phyloP scores from a whole-genome alignment of 495 filamentous ascomycete genomes.

The Darksidea phi region DNA sequence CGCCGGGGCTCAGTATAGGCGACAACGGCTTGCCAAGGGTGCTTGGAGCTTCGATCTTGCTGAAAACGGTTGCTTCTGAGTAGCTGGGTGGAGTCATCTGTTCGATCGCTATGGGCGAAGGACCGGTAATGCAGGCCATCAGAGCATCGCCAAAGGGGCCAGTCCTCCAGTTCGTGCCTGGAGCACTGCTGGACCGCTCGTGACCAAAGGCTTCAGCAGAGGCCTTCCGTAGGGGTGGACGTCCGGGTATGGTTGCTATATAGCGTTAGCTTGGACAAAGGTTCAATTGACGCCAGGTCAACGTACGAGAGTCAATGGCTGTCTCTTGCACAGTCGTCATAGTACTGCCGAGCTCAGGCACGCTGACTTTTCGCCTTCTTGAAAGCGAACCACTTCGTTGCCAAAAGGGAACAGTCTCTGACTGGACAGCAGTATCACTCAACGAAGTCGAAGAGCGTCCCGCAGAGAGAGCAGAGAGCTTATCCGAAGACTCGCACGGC shows the following conservation, averaged over 20 bases:
- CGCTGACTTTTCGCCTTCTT: conserved; percentile 60
- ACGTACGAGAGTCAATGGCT: conserved; percentile 73
- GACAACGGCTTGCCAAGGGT: conserved; percentile 31
- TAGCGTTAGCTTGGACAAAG: conserved; percentile 35
- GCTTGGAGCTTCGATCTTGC: conserved; percentile 11
- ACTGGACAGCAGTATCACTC: conserved; percentile 36
- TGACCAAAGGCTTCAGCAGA: conserved; percentile 40
- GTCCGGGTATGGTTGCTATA: conserved; percentile 70
- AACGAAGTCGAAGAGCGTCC: conserved; percentile 39
- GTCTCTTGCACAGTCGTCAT: conserved; percentile 69
- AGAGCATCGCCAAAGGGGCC: conserved; percentile 39
- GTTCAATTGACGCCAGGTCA: background rate
- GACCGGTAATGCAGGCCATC: conserved; percentile 34
- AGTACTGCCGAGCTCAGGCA: conserved; percentile 62
- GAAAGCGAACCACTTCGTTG: conserved; percentile 38
- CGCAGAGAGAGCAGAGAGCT: conserved; percentile 36
- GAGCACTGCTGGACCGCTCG: conserved; percentile 66
- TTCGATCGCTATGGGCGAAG: conserved; percentile 16
- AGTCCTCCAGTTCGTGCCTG: conserved; percentile 44
- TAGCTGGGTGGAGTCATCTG: conserved; percentile 1
- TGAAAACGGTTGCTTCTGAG: background rate
- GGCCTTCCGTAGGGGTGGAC: conserved; percentile 53
- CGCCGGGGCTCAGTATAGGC: conserved; percentile 35
- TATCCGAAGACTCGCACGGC: conserved; percentile 30
- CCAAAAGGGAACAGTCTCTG: conserved; percentile 28